Evolutionary conservation across 805 yeast species (phyloP).

Genomic region (Candida maltosa): DNA sequence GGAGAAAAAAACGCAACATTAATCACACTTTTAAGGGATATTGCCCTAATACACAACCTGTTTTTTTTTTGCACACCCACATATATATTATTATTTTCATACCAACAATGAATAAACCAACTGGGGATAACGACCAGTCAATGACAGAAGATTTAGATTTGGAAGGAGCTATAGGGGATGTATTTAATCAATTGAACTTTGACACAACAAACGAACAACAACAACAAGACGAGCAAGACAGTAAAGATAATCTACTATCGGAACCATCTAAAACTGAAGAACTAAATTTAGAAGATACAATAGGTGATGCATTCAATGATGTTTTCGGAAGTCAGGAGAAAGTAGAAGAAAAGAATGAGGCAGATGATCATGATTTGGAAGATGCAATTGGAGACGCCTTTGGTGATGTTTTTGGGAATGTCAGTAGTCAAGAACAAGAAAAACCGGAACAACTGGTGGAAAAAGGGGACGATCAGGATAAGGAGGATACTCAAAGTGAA

Average conservation of each 20-base stretch:
- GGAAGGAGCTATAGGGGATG: slow-evolving; percentile 38
- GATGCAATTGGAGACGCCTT: slow-evolving; percentile 12
- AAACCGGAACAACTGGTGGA: no score
- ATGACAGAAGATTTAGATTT: slow-evolving; percentile 16
- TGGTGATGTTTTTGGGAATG: slow-evolving; percentile 1
- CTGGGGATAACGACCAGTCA: no score
- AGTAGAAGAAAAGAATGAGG: neutral
- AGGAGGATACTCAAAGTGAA: neutral
- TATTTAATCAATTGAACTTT: slow-evolving; percentile 29
- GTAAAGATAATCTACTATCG: neutral
- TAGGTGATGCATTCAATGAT: neutral
- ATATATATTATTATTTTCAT: no score
- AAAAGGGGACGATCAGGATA: slow-evolving; percentile 4
- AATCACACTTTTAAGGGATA: no score
- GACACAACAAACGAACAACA: neutral
- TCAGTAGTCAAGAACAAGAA: slow-evolving; percentile 1
- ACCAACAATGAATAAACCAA: no score
- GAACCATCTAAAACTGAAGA: slow-evolving; percentile 2
- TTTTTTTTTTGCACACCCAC: no score
- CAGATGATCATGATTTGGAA: slow-evolving; percentile 9
- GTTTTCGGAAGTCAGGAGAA: neutral
- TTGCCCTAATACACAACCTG: no score
- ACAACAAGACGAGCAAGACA: neutral
- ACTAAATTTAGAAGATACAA: slow-evolving; percentile 2
- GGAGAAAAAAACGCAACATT: no score